These are phyloP conservation scores for Dactylorhiza incarnata DNA, from an alignment of 106 monocot species.

Conservation along the genomic window DNA sequence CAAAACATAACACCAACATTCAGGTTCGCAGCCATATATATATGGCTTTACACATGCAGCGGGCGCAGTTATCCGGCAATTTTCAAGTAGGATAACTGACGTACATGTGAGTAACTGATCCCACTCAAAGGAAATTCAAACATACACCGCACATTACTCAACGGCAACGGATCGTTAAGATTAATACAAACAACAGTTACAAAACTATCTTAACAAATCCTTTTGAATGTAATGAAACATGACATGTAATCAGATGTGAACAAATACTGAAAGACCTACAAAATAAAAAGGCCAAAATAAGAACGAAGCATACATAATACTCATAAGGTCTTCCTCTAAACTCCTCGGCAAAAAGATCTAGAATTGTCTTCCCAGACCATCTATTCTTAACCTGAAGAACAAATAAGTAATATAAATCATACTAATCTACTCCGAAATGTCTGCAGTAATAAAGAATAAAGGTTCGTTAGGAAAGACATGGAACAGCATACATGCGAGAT, in stretches of 20 bases:
- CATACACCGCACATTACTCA: no score
- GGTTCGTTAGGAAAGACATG: background rate
- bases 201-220: background rate
- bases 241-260: background rate
- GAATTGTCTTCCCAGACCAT: conserved; percentile 89
- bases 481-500: conserved; percentile 59
- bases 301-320: conserved; percentile 58
- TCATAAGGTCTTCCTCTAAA: conserved; percentile 78
- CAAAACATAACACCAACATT: no score
- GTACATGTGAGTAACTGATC: no score
- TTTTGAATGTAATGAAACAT: background rate
- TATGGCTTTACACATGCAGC: no score
- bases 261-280: background rate
- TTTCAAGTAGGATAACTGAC: no score
- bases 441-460: background rate
- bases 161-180: no score
- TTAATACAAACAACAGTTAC: no score
- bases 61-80: no score
- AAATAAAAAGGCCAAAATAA: background rate
- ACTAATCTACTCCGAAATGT: background rate
- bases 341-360: conserved; percentile 86
- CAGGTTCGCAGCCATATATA: no score
- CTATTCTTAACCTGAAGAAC: conserved; percentile 72
- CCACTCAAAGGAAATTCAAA: no score
- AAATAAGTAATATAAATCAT: background rate